These are phyloP conservation scores for Aspergillus sp. DNA, from an alignment of 2,329 filamentous ascomycete genomes.

Conservation along the genomic window DNA sequence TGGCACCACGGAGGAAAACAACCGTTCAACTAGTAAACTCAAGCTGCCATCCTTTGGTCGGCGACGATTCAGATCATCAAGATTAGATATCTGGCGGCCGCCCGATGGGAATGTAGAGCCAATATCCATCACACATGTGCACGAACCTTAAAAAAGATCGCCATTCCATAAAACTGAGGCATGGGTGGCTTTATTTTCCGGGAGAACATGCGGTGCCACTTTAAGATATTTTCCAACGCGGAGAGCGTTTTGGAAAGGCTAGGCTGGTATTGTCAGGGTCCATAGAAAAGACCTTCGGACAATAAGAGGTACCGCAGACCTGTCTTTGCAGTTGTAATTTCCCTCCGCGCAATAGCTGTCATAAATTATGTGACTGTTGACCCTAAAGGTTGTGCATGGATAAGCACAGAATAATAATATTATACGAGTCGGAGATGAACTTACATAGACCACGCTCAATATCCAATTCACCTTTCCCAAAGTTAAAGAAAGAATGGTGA, in stretches of 20 bases:
- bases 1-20: no score
- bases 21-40: no score
- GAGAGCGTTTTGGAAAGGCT: slow-evolving; percentile 16
- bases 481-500: slow-evolving; percentile 9
- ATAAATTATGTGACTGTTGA: slow-evolving; percentile 13
- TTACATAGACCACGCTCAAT: slow-evolving; percentile 26
- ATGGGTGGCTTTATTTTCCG: slow-evolving; percentile 16
- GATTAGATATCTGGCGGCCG: no score
- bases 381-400: slow-evolving; percentile 7
- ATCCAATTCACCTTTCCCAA: slow-evolving; percentile 18
- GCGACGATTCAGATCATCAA: no score
- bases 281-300: slow-evolving; percentile 20
- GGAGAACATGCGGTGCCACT: slow-evolving; percentile 16
- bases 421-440: no score
- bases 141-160: no score
- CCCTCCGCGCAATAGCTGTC: slow-evolving; percentile 12
- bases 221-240: slow-evolving; percentile 19
- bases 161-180: slow-evolving; percentile 20
- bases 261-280: slow-evolving; percentile 21
- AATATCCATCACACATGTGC: no score
- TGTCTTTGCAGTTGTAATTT: slow-evolving; percentile 17
- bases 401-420: no score
- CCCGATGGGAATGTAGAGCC: no score
- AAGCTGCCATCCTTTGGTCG: no score
- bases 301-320: slow-evolving; percentile 17